These are phyloP conservation scores for Yamadazyma olivae DNA, from an alignment of 805 yeast genomes.

Conservation along the genomic window DNA sequence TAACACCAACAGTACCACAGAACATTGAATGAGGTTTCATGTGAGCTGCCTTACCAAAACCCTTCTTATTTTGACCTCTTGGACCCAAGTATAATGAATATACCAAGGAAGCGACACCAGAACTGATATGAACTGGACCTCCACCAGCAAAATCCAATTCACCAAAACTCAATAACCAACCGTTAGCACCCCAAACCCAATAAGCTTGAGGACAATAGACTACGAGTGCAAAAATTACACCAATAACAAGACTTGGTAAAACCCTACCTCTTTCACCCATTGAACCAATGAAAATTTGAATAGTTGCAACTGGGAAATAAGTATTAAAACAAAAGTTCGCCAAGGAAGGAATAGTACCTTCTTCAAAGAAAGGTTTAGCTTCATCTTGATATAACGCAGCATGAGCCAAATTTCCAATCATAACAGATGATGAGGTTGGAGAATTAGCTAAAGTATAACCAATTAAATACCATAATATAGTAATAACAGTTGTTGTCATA, in stretches of 20 bases:
- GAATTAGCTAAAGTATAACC: slow-evolving; percentile 46
- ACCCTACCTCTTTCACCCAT: slow-evolving; percentile 42
- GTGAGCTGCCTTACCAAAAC: slow-evolving; percentile 17
- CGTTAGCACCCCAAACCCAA: slow-evolving; percentile 46
- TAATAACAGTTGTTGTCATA: slow-evolving; percentile 37
- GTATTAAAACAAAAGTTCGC: slow-evolving; percentile 42
- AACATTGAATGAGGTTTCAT: slow-evolving; percentile 19
- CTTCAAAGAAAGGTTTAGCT: slow-evolving; percentile 40
- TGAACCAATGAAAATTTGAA: slow-evolving; percentile 45
- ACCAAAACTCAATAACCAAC: slow-evolving; percentile 43
- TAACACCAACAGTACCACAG: slow-evolving; percentile 41
- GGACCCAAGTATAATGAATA: slow-evolving; percentile 44
- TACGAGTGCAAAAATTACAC: slow-evolving; percentile 38
- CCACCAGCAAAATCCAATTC: slow-evolving; percentile 50
- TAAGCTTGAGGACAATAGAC: slow-evolving; percentile 45
- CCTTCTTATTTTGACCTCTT: slow-evolving; percentile 22
- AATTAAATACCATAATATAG: slow-evolving; percentile 42
- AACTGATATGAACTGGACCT: slow-evolving; percentile 47
- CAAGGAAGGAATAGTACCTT: slow-evolving; percentile 48
- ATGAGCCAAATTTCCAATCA: slow-evolving; percentile 33
- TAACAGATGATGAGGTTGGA: slow-evolving; percentile 22
- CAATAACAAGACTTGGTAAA: slow-evolving; percentile 40
- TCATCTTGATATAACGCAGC: slow-evolving; percentile 40
- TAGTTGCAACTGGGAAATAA: slow-evolving; percentile 48
- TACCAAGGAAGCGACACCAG: slow-evolving; percentile 42